phyloP scores from a whole-genome alignment of 2,329 filamentous ascomycete species.

The Ascochyta lentis region DNA sequence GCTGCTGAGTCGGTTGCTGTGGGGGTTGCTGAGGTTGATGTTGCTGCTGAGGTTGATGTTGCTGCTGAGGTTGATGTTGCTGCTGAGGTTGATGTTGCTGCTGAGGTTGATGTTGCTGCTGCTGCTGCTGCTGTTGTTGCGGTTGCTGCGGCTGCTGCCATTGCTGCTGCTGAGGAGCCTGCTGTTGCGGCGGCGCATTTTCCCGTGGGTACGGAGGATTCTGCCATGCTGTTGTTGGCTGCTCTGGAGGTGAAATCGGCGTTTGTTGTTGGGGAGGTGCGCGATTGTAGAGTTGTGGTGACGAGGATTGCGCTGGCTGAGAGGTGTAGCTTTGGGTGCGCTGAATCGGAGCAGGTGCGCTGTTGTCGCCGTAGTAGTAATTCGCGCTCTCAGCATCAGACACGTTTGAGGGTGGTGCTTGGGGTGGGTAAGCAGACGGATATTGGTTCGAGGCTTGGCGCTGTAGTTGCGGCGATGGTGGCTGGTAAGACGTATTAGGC shows the following conservation, averaged over 20 bases:
- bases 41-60: constrained; percentile 20
- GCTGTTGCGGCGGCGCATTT: constrained; percentile 33
- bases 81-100: constrained; percentile 30
- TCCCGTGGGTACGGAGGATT: constrained; percentile 42
- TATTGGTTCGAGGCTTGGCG: constrained; percentile 45
- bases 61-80: constrained; percentile 10
- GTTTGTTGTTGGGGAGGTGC: constrained; percentile 32
- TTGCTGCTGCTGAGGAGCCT: constrained; percentile 21
- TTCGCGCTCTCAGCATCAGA: constrained; percentile 43
- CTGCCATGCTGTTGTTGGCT: constrained; percentile 39
- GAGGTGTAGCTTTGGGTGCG: constrained; percentile 41
- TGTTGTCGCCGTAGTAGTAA: constrained; percentile 45
- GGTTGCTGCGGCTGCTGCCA: constrained; percentile 9
- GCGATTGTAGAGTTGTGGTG: constrained; percentile 43
- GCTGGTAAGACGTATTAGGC: constrained; percentile 37
- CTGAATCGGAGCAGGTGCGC: constrained; percentile 33
- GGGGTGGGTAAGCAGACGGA: constrained; percentile 43
- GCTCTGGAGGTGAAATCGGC: constrained; percentile 40
- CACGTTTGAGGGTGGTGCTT: constrained; percentile 42
- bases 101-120: constrained; percentile 32
- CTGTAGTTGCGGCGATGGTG: constrained; percentile 48
- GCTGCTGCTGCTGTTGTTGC: constrained; percentile 25
- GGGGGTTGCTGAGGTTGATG: constrained; percentile 27
- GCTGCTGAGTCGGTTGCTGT: constrained; percentile 35
- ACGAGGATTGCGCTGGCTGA: constrained; percentile 45